Base-by-base conservation (phyloP, 345 rosid species). In the Xanthoceras sorbifolium region DNA sequence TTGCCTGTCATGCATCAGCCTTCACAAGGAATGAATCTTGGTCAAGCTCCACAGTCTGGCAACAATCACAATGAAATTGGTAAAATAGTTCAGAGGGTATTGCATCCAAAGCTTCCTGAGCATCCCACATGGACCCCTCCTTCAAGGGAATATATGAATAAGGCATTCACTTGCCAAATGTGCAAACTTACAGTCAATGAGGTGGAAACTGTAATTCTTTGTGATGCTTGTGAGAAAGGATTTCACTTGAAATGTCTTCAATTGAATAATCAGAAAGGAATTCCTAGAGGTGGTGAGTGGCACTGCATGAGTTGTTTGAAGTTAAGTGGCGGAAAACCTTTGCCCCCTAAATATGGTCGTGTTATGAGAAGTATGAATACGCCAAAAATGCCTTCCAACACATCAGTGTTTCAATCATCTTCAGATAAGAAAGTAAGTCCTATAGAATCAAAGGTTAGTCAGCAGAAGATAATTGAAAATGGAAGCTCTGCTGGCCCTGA, bases 151-250 rank as follows among this genome's bases (percentile, higher is more conserved):
- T 96, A 91, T 82, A 92, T 96, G 97, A 86, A 77, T 73, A 93
- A 86, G 83, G 83, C 93, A 32, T 40, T 85, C 82, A 44, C 85
- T 80, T 96, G 99, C 82, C 92, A 92, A 85, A 79, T 85, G 50
- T 93, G 99, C 90, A 83, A 86, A 78, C 78, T 76, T 71, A 81
- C 84, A 20, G 71, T 81, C 87, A 88, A 80, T 82, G 99, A 96
- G 79, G 91, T 96, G 82, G 97, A 92, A 69, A 87, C 84, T 78
- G 88, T 92, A 28, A 86, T 91, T 40, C 76, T 93, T 77, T 96
- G 99, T 77, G 99, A 96, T 87, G 88, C 91, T 60, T 96, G 99
- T 78, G 99, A 91, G 85, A 92, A 90, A 82, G 98, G 95, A 78
- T 92, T 82, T 85, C 99, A 96, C 86, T 82, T 92, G 73, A 91